Base-by-base conservation (phyloP, 805 yeast genomes). In the Wickerhamiella alocasiicola region DNA sequence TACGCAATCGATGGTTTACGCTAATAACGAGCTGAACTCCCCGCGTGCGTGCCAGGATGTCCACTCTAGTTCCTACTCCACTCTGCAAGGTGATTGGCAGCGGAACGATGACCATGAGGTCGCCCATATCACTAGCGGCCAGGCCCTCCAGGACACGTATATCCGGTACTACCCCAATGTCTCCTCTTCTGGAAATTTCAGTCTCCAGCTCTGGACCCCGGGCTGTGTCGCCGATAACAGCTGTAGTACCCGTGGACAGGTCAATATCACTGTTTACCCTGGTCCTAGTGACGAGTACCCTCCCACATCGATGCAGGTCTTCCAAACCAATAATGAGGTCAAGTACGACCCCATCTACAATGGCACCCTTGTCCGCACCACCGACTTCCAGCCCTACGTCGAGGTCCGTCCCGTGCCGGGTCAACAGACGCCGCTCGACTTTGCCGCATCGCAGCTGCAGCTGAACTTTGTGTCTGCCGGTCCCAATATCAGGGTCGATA, bases 261-360 rank as follows among this genome's bases (percentile, higher is more conserved):
- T 82, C 3, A 82, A 82, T 50, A 95, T 78, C 0, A 70, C 93
- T 0, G 64, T 87, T 2, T 63, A 59, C 46, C 70, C 71, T 28
- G 67, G 66, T 7, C 38, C 38, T 4, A 7, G 17, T 6, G 64
- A 68, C 24, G 72, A 70, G 17, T 51, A 56, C 0, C 49, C 54
- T 0, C 51, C 63, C 12, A 60, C 60, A 4, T 43, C 68, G 1
- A 50, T 76, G 3, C 51, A 73, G 1, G 64, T 88, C 17, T 84
- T 74, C 55, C 97, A 91, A 60, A 84, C 83, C 36, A 91, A 91
- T 56, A 65, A 73, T 26, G 70, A 74, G 42, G 70, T 77, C 36
- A 91, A 91, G 57, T 88, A 83, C 56, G 97, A 91, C 57, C 65
- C 69, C 15, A 54, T 91, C 6, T 88, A 62, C 56, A 63, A 69